phyloP scores from a whole-genome alignment of 768 basidiomycete species.

The Xanthoconium purpureum region DNA sequence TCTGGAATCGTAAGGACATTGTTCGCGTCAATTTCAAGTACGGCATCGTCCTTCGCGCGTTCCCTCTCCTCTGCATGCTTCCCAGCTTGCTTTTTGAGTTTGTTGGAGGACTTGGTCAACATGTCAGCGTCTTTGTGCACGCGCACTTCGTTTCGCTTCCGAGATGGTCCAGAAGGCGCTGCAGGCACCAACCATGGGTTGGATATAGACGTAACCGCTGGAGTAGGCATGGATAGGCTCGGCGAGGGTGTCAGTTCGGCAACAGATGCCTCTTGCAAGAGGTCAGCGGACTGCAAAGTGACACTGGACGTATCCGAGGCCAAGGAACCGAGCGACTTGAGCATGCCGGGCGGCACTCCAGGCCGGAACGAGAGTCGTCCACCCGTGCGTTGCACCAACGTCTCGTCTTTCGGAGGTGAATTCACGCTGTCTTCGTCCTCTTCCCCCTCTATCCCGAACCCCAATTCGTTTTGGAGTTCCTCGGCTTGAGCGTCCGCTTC shows the following conservation, averaged over 20 bases:
- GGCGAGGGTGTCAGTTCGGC: conserved; percentile 6
- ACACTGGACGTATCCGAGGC: conserved; percentile 64
- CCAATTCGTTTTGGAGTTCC: conserved; percentile 72
- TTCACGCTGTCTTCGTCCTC: conserved; percentile 28
- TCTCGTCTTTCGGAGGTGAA: conserved; percentile 29
- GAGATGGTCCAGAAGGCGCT: conserved; percentile 45
- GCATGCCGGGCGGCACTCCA: conserved; percentile 29
- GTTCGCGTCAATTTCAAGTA: conserved; percentile 64
- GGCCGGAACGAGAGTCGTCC: conserved; percentile 67
- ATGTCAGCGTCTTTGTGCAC: conserved; percentile 65
- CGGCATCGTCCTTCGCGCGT: conserved; percentile 67
- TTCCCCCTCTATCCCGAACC: conserved; percentile 35
- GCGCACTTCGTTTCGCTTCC: conserved; percentile 71
- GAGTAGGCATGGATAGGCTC: conserved; percentile 17
- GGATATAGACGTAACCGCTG: conserved; percentile 14
- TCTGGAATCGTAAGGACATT: conserved; percentile 20
- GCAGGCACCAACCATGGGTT: conserved; percentile 81
- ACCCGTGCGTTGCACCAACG: conserved; percentile 54
- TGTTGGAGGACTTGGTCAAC: conserved; percentile 66
- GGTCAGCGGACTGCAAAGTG: conserved; percentile 58
- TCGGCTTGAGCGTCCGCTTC: conserved; percentile 62
- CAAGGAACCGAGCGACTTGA: conserved; percentile 30
- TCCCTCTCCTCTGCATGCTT: conserved; percentile 58
- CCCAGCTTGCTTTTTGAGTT: conserved; percentile 61
- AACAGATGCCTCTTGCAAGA: conserved; percentile 36